Conservation (phyloP, 2,329 filamentous ascomycete genomes). For the Tolypocladium endophyticum region DNA sequence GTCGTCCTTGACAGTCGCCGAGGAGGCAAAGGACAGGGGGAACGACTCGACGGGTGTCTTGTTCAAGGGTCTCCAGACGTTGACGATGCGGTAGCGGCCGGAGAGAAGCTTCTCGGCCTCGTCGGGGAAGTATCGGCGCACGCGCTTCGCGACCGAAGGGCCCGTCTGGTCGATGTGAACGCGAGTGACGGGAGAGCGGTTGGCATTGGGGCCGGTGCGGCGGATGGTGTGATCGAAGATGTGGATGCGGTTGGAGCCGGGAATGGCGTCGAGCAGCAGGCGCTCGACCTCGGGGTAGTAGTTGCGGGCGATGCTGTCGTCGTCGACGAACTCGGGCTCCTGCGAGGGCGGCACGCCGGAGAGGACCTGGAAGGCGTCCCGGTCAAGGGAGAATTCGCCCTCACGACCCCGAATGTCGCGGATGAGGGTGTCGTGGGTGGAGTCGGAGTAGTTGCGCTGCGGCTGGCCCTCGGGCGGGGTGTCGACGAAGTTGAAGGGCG, state of each 20-base stretch:
- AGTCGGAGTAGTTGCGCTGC: constrained; percentile 52
- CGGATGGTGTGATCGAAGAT: constrained; percentile 87
- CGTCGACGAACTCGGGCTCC: constrained; percentile 49
- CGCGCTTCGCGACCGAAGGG: constrained; percentile 53
- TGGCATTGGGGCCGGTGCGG: constrained; percentile 45
- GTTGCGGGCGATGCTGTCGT: constrained; percentile 53
- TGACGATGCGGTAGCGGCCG: constrained; percentile 71
- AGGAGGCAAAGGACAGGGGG: constrained; percentile 60
- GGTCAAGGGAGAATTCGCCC: constrained; percentile 54
- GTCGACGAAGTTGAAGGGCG: constrained; percentile 60
- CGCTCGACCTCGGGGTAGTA: constrained; percentile 83
- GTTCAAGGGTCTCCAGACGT: constrained; percentile 68
- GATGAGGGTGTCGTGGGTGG: constrained; percentile 44
- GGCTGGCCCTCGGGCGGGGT: constrained; percentile 48
- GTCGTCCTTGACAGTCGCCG: constrained; percentile 44
- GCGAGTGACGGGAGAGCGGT: constrained; percentile 57
- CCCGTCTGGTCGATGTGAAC: constrained; percentile 81
- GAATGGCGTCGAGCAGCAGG: constrained; percentile 56
- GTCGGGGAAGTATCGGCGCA: constrained; percentile 53
- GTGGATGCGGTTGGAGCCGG: constrained; percentile 54
- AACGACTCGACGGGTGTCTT: constrained; percentile 50
- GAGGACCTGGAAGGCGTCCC: constrained; percentile 63
- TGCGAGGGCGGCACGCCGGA: constrained; percentile 41
- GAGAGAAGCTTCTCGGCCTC: constrained; percentile 61
- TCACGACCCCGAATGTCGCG: constrained; percentile 67